Evolutionary conservation across 1,284 basidiomycete genomes (phyloP), one percentile per base, ranked within the genome.

Genomic region (Ustilago xerochloae): DNA sequence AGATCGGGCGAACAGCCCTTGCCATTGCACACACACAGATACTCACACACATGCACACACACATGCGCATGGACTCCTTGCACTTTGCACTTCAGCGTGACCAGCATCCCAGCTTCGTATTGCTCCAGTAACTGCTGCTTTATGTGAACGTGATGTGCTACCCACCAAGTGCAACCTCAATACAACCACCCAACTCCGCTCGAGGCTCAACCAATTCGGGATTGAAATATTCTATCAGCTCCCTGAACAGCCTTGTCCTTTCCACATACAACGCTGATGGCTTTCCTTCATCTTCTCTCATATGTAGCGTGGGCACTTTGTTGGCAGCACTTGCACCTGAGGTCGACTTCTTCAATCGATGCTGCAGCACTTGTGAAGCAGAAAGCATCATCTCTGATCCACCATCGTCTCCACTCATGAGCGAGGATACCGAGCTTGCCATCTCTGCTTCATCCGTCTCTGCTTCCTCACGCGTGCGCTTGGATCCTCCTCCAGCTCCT

Each of bases 201-300:
- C 65, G 61, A 7, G 84, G 84, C 70, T 85, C 80, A 22, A 76
- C 57, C 22, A 75, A 55, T 20, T 73, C 60, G 0, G 63, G 74
- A 2, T 84, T 81, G 30, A 84, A 79, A 55, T 84, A 85, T 33
- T 69, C 73, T 18, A 79, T 53, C 35, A 85, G 49, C 54, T 73
- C 62, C 36, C 81, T 77, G 47, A 79, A 85, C 54, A 85, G 64
- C 20, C 33, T 28, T 13, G 68, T 78, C 18, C 84, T 55, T 22
- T 77, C 74, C 8, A 36, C 24, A 48, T 80, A 85, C 49, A 71
- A 36, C 15, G 50, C 28, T 9, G 46, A 32, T 16, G 71, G 71
- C 15, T 56, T 29, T 4, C 71, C 71, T 24, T 74, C 71, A 8
- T 69, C 62, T 18, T 68, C 58, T 20, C 55, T 36, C 20, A 74